Conservation (phyloP, 495 filamentous ascomycete genomes). For the Apodospora peruviana region DNA sequence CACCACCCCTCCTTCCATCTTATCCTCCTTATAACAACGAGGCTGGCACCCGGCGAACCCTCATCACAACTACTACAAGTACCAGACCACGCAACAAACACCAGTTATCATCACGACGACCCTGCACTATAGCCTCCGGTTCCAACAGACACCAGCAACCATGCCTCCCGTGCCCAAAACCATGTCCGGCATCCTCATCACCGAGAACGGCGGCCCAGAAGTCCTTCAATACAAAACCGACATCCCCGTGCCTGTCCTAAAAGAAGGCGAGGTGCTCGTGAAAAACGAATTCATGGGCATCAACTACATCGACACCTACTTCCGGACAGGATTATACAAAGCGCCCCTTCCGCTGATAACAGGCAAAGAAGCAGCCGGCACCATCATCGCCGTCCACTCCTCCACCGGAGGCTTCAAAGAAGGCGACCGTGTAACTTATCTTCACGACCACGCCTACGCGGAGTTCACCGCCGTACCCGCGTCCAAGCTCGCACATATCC, state of each 20-base stretch:
- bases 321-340: conserved; percentile 82
- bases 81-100: no score
- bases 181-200: conserved; percentile 72
- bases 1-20: no score
- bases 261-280: conserved; percentile 70
- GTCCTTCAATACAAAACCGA: conserved; percentile 71
- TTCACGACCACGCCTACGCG: conserved; percentile 62
- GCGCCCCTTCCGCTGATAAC: conserved; percentile 63
- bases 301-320: conserved; percentile 91
- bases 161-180: conserved; percentile 47
- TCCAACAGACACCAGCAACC: no score
- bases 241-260: conserved; percentile 66
- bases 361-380: conserved; percentile 70
- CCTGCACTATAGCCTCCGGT: no score
- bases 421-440: conserved; percentile 65
- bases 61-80: no score
- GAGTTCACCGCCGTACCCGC: conserved; percentile 62
- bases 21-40: no score
- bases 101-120: no score
- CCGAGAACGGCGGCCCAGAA: conserved; percentile 71
- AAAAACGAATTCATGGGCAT: conserved; percentile 82
- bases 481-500: conserved; percentile 55
- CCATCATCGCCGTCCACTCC: conserved; percentile 34
- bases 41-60: no score
- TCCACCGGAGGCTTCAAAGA: conserved; percentile 42